A percentile compares a stretch with the other conserved stretches of the same genome.
phyloP scores from a whole-genome alignment of 345 rosid species.

The Psidium guajava region DNA sequence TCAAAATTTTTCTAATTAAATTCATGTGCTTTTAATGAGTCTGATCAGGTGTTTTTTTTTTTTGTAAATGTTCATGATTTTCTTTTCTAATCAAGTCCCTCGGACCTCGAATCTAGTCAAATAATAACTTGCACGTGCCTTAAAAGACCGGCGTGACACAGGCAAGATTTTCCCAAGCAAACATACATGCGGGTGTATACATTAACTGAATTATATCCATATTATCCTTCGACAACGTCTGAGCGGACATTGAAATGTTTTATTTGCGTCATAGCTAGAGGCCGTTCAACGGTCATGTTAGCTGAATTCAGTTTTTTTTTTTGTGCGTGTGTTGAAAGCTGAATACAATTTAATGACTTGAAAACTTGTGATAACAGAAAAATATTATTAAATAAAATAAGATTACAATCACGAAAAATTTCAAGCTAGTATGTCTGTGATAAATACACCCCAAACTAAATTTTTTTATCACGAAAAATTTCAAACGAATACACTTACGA shows the following conservation, averaged over 20 bases:
- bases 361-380: too few species aligned
- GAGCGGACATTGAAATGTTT: rapidly evolving
- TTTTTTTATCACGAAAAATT: too few species aligned
- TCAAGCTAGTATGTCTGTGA: too few species aligned
- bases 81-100: neutral
- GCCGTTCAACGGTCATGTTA: neutral
- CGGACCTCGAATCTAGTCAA: rapidly evolving
- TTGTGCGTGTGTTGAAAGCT: too few species aligned
- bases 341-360: too few species aligned
- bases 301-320: neutral
- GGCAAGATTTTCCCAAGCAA: neutral
- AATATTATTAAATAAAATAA: too few species aligned
- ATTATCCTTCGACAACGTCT: too few species aligned
- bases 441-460: too few species aligned
- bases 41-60: neutral
- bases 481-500: too few species aligned
- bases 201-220: neutral
- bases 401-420: too few species aligned
- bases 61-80: rapidly evolving
- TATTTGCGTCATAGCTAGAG: neutral
- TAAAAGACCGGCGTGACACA: neutral
- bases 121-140: neutral
- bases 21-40: neutral
- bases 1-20: neutral
- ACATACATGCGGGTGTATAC: neutral